Evolutionary conservation across 495 filamentous ascomycete genomes (phyloP), one percentile per base, ranked within the genome.

Genomic region (Evernia prunastri): DNA sequence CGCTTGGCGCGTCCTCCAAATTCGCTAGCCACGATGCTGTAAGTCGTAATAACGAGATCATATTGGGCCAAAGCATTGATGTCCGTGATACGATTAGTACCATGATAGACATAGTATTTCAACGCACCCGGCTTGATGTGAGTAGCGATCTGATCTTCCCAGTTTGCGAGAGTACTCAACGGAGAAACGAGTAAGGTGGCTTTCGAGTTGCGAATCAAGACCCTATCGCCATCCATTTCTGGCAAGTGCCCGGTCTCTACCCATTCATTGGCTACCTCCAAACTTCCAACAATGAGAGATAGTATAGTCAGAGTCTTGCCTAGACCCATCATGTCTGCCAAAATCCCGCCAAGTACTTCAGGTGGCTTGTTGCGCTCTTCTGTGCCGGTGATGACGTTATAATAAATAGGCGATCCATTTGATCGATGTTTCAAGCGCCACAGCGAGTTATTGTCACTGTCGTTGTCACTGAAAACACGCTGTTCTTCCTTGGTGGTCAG

Each of bases 291-390:
- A 20, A 93, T 73, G 29, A 97, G 79, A 4, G 91, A 88, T 9
- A 98, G 78, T 36, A 96, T 88, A 70, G 89, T 96, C 56, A 98
- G 75, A 0, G 94, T 97, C 72, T 98, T 98, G 9, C 94, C 94
- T 20, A 98, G 77, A 43, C 94, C 94, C 94, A 98, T 98, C 88
- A 96, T 91, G 71, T 98, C 94, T 10, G 94, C 94, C 27, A 98
- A 78, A 37, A 98, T 88, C n/a, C 94, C 94, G 12, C 94, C 94
- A 1, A 87, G 77, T 0, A 84, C 81, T 63, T 91, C 84, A 0
- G 83, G 77, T 1, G 94, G 93, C 67, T 84, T 82, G n/a, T 82
- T 66, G 20, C 77, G 75, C 62, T 84, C 74, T 33, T 86, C 77
- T 12, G 86, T 79, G 7, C 86, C 88, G 54, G 89, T 97, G 69